Conservation (phyloP, 2,329 filamentous ascomycete genomes). For the Aspergillus sp. region DNA sequence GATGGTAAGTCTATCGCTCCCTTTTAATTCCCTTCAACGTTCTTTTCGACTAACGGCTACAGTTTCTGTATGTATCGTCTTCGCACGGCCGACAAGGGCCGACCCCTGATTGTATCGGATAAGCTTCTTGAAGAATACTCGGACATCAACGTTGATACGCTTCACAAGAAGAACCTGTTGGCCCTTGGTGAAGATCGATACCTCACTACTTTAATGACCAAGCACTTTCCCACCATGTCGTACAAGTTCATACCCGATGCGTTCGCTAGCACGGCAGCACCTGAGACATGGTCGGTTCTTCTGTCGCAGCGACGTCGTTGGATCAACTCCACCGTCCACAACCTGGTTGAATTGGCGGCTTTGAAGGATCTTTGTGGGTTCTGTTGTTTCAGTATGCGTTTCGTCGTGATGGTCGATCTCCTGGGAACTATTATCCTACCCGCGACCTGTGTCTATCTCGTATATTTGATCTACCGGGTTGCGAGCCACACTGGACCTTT, state of each 20-base stretch:
- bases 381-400: conserved; percentile 98
- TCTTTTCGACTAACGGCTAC: conserved; percentile 1
- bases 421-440: conserved; percentile 90
- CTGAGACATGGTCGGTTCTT: conserved; percentile 89
- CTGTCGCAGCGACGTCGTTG: conserved; percentile 97
- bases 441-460: conserved; percentile 82
- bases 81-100: conserved; percentile 88
- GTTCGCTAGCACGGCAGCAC: conserved; percentile 88
- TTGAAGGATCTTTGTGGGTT: conserved; percentile 96
- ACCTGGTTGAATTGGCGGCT: conserved; percentile 84
- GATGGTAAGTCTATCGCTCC: conserved; percentile 71
- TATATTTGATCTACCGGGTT: conserved; percentile 80
- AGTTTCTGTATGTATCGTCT: conserved; percentile 99
- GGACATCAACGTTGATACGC: conserved; percentile 84
- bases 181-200: conserved; percentile 96
- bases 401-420: conserved; percentile 92
- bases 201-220: conserved; percentile 95
- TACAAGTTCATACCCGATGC: conserved; percentile 96
- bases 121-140: conserved; percentile 84
- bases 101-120: conserved; percentile 90
- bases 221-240: conserved; percentile 91
- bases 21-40: not conserved
- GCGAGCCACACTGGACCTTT: conserved; percentile 70
- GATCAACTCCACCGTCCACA: conserved; percentile 99
- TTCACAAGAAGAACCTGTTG: conserved; percentile 92